A percentile compares a stretch with the other conserved stretches of the same genome.
phyloP scores from a whole-genome alignment of 305 asterid genomes.

The Rubia peregrina region DNA sequence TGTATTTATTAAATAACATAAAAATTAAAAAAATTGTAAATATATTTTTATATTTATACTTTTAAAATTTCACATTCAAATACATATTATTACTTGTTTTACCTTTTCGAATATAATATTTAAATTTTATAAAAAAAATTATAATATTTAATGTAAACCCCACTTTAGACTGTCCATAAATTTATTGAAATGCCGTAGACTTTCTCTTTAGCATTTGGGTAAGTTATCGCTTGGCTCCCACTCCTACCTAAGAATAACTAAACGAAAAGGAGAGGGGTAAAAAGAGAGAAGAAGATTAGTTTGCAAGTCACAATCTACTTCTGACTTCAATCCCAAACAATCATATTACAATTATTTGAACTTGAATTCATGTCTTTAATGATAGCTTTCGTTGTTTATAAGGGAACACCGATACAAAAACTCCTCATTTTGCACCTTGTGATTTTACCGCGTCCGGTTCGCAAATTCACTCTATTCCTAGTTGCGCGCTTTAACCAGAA shows the following conservation, averaged over 20 bases:
- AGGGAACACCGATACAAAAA: background rate
- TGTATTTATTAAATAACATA: no score
- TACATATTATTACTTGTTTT: no score
- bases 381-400: slow-evolving; percentile 4
- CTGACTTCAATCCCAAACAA: slow-evolving; percentile 3
- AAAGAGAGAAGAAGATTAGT: background rate
- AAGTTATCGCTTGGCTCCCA: background rate
- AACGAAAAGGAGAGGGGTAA: background rate
- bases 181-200: background rate
- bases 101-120: no score
- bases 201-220: background rate
- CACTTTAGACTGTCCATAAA: background rate
- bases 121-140: no score
- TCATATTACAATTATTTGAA: background rate
- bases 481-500: no score
- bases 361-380: background rate
- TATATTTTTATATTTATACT: no score
- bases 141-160: no score
- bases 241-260: background rate
- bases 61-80: no score
- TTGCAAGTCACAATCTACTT: background rate
- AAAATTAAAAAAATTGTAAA: no score
- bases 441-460: no score
- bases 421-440: background rate
- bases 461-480: no score